Evolutionary conservation across 1,139 yeast genomes (phyloP).

Genomic region (Geotrichum reessii): DNA sequence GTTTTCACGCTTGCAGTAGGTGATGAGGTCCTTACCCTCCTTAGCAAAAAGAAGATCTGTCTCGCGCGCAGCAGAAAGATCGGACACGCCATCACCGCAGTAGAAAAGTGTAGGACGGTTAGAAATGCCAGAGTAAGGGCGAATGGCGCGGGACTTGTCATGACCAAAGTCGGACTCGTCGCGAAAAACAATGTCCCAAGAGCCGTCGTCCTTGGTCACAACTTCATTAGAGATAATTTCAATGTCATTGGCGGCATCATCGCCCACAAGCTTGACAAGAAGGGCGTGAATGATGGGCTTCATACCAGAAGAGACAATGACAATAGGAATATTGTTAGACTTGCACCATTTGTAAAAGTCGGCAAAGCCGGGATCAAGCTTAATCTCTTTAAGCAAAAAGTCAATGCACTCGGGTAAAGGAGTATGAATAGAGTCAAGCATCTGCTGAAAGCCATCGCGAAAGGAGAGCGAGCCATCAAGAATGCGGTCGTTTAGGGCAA

Average conservation of each 20-base stretch:
- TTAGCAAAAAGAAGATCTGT: slow-evolving; percentile 91
- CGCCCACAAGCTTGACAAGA: slow-evolving; percentile 67
- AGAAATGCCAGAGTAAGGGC: slow-evolving; percentile 48
- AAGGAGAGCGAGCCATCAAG: slow-evolving; percentile 64
- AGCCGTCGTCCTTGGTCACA: slow-evolving; percentile 47
- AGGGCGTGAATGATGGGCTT: slow-evolving; percentile 79
- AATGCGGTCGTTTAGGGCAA: slow-evolving; percentile 63
- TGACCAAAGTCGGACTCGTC: slow-evolving; percentile 91
- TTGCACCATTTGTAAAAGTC: slow-evolving; percentile 76
- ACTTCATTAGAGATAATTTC: slow-evolving; percentile 83
- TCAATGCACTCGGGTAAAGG: slow-evolving; percentile 84
- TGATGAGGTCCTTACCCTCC: slow-evolving; percentile 82
- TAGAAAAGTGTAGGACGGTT: slow-evolving; percentile 63
- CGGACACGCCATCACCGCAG: slow-evolving; percentile 97
- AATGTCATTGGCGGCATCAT: slow-evolving; percentile 63
- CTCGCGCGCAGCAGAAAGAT: slow-evolving; percentile 89
- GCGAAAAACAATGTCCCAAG: slow-evolving; percentile 80
- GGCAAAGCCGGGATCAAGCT: slow-evolving; percentile 87
- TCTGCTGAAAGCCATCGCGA: slow-evolving; percentile 69
- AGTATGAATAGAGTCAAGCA: slow-evolving; percentile 71
- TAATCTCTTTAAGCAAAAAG: slow-evolving; percentile 44
- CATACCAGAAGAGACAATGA: slow-evolving; percentile 85
- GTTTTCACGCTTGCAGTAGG: slow-evolving; percentile 69
- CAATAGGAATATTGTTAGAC: slow-evolving; percentile 62
- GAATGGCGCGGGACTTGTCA: slow-evolving; percentile 80